Evolutionary conservation across 2,329 filamentous ascomycete species (phyloP).

Genomic region (Bimuria novae-zelandiae): DNA sequence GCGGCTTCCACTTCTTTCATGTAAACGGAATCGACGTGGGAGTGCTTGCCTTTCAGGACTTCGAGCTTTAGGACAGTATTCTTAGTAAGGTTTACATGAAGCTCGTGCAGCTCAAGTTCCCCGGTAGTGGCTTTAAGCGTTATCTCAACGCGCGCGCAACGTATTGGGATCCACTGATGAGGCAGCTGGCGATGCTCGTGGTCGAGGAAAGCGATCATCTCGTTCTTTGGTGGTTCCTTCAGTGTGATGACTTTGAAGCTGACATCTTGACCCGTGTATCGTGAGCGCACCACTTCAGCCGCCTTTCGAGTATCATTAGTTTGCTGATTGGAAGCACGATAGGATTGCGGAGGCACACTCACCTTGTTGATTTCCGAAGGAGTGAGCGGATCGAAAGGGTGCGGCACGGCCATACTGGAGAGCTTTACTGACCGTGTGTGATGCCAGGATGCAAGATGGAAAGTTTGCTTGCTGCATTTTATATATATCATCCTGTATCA

Average conservation of each 20-base stretch:
- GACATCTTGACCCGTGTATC: not conserved
- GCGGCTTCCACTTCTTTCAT: constrained; percentile 56
- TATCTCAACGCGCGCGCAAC: constrained; percentile 44
- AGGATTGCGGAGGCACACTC: too few species aligned
- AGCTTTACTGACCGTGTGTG: not conserved
- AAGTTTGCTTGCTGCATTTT: not conserved
- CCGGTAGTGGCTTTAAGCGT: constrained; percentile 24
- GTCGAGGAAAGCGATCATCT: constrained; percentile 54
- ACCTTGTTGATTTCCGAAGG: constrained; percentile 1
- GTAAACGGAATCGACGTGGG: constrained; percentile 54
- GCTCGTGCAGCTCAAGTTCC: constrained; percentile 31
- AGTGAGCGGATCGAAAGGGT: constrained; percentile 1
- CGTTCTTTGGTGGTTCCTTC: constrained; percentile 55
- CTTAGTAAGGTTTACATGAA: constrained; percentile 34
- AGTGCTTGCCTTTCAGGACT: constrained; percentile 50
- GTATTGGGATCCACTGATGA: constrained; percentile 40
- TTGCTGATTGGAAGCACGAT: too few species aligned
- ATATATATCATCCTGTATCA: not conserved
- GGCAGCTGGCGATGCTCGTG: constrained; percentile 43
- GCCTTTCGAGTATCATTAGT: too few species aligned
- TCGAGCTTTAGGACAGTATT: constrained; percentile 31
- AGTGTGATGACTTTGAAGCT: constrained; percentile 58
- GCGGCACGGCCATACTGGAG: not conserved
- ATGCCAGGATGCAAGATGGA: too few species aligned
- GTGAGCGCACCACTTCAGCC: not conserved